Conservation (phyloP, 1,284 basidiomycete species). For the Gastroboletus turbinatus region DNA sequence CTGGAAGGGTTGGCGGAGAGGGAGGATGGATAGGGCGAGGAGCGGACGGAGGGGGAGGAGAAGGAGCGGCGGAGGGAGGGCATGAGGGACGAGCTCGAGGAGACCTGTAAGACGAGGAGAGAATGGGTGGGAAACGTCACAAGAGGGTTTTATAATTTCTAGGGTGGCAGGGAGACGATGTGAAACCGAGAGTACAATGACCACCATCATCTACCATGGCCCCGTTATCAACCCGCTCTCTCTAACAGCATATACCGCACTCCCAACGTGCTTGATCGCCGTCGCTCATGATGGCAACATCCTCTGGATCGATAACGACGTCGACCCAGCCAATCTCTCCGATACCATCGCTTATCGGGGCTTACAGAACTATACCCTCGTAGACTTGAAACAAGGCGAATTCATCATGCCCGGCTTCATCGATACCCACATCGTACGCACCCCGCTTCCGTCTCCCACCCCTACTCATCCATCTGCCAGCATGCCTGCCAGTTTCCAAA, state of each 20-base stretch:
- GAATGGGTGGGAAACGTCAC: conserved; percentile 32
- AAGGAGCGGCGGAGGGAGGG: conserved; percentile 75
- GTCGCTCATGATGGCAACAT: conserved; percentile 62
- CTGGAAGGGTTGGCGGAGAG: conserved; percentile 32
- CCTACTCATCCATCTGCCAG: conserved; percentile 39
- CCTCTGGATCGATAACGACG: conserved; percentile 63
- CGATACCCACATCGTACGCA: conserved; percentile 83
- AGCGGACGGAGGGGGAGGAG: conserved; percentile 63
- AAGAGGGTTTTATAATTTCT: conserved; percentile 31
- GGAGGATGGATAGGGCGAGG: conserved; percentile 57
- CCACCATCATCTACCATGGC: conserved; percentile 62
- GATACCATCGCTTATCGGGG: conserved; percentile 46
- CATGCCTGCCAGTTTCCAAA: conserved; percentile 90
- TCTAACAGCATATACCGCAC: conserved; percentile 51
- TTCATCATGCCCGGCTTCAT: conserved; percentile 89
- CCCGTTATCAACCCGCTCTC: conserved; percentile 66
- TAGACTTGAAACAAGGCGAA: conserved; percentile 59
- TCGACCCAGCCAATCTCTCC: conserved; percentile 45
- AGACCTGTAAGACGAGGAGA: conserved; percentile 6
- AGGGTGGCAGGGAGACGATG: conserved; percentile 3
- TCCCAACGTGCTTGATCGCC: conserved; percentile 58
- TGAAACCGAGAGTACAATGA: conserved; percentile 13
- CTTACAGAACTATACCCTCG: conserved; percentile 12
- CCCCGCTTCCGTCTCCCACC: background rate
- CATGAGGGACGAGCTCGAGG: conserved; percentile 46